Evolutionary conservation across 495 filamentous ascomycete genomes (phyloP).

Genomic region (Lepraria neglecta): DNA sequence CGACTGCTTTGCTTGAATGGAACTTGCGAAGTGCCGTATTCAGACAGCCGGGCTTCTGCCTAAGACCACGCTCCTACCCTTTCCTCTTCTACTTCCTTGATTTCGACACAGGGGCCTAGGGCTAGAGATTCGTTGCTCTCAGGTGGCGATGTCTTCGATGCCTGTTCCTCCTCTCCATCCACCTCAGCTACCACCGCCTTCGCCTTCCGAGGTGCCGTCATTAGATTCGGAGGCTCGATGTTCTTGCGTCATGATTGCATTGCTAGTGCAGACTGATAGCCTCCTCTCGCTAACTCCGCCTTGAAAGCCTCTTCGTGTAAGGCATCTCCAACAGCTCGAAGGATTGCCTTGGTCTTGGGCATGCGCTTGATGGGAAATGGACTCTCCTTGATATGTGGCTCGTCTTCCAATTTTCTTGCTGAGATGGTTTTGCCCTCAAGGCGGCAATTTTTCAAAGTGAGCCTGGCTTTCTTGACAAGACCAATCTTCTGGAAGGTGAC

Average conservation of each 20-base stretch:
- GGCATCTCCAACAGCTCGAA: background rate
- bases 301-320: background rate
- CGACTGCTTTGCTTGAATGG: too few species aligned
- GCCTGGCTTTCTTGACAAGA: too few species aligned
- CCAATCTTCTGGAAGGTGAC: too few species aligned
- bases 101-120: background rate
- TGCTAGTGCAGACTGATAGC: background rate
- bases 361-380: background rate
- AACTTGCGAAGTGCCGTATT: too few species aligned
- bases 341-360: background rate
- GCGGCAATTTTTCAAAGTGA: too few species aligned
- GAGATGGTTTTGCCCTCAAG: too few species aligned
- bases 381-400: too few species aligned
- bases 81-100: background rate
- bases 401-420: too few species aligned
- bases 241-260: background rate
- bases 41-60: too few species aligned
- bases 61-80: too few species aligned
- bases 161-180: background rate
- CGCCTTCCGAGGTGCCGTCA: background rate
- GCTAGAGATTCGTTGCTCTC: background rate
- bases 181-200: background rate
- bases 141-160: background rate
- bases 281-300: background rate
- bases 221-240: background rate